These are phyloP conservation scores for Haplosporangium sp. DNA, from an alignment of 371 early-diverging fungal species.

Conservation along the genomic window DNA sequence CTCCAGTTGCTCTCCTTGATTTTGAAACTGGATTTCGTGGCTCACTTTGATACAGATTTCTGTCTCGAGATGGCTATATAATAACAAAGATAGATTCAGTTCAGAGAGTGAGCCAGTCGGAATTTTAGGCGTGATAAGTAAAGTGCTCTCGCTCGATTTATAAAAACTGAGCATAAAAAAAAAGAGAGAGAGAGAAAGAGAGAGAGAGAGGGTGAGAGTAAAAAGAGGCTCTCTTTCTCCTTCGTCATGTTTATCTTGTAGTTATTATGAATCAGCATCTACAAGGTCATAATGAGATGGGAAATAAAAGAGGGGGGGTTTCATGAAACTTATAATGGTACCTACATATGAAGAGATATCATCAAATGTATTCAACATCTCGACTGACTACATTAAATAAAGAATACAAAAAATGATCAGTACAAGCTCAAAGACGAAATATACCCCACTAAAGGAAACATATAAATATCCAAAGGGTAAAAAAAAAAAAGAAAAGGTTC, in stretches of 20 bases:
- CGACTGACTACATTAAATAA: constrained; percentile 6
- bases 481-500: too few relatives aligned
- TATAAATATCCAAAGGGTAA: too few relatives aligned
- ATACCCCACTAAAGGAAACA: too few relatives aligned
- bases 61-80: constrained; percentile 13
- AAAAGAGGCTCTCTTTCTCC: constrained; percentile 5
- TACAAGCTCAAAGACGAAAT: background rate
- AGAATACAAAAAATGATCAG: background rate
- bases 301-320: background rate
- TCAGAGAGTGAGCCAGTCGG: background rate
- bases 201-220: too few relatives aligned
- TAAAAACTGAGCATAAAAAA: background rate
- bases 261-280: constrained; percentile 15
- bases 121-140: background rate
- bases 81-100: background rate
- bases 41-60: constrained; percentile 6
- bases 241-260: background rate
- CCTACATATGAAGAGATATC: constrained; percentile 7
- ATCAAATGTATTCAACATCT: constrained; percentile 9
- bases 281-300: background rate
- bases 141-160: constrained; percentile 5
- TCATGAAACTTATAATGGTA: background rate
- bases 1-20: constrained; percentile 36
- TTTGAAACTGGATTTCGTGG: constrained; percentile 32
- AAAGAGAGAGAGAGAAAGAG: background rate